Evolutionary conservation across 2,329 filamentous ascomycete species (phyloP), one percentile per base, ranked within the genome.

Genomic region (Trichoderma koningii): DNA sequence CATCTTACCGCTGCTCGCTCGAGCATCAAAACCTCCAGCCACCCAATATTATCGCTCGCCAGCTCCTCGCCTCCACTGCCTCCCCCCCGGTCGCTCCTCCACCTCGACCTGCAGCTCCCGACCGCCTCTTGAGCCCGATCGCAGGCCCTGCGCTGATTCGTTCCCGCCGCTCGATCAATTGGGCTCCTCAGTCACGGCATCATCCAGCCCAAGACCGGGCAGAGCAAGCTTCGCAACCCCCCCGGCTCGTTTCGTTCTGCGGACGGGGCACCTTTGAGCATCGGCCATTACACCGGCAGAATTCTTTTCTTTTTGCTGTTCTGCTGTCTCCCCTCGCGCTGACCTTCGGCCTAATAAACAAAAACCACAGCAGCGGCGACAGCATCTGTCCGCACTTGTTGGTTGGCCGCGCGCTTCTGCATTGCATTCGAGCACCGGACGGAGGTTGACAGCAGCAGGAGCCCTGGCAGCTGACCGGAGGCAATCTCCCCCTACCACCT

Each of bases 41-140:
- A 63, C 64, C 64, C 64, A 34, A 34, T 34, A 66, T 50, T 38
- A 56, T 63, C 63, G 34, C 64, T 64, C n/a, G 64, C 50, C 34
- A 56, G 44, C 41, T 30, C 38, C 64, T 52, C 51, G 57, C 64
- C 64, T 66, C 64, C 64, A 66, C 57, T 53, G 23, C 47, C 64
- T 45, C 44, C 42, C 63, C 64, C 63, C 64, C 64, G 57, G 51
- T 53, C 21, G 55, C 44, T 64, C 59, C 64, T 66, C 64, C 64
- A 66, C 64, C 59, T 52, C 52, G 60, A 45, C 50, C 64, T 66
- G 64, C 64, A 64, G 64, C 64, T 52, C 64, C 64, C 64, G 64
- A 66, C 64, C 64, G 64, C 64, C 60, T 66, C 64, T 64, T 38
- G 64, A 21, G 38, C 21, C 52, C 47, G 34, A 51, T 64, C 62